These are phyloP conservation scores for Alternaria postmessia DNA, from an alignment of 2,329 filamentous ascomycete species.

Conservation along the genomic window DNA sequence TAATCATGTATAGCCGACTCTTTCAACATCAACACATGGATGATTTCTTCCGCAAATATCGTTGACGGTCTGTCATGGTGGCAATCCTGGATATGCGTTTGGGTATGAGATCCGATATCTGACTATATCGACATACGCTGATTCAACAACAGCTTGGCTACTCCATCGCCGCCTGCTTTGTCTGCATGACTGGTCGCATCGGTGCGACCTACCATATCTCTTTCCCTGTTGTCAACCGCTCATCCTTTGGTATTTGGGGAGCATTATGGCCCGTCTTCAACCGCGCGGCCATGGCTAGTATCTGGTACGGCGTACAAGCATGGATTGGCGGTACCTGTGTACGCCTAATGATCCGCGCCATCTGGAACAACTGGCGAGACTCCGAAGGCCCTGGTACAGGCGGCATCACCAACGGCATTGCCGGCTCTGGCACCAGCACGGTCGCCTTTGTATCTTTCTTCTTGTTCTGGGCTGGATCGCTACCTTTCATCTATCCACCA, in stretches of 20 bases:
- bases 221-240: conserved; percentile 80
- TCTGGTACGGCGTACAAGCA: conserved; percentile 86
- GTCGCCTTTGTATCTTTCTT: conserved; percentile 83
- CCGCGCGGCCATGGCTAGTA: conserved; percentile 83
- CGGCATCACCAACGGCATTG: conserved; percentile 72
- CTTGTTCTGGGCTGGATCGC: conserved; percentile 81
- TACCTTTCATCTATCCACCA: conserved; percentile 88
- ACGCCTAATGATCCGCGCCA: conserved; percentile 85
- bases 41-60: conserved; percentile 88
- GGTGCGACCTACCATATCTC: conserved; percentile 88
- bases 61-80: conserved; percentile 83
- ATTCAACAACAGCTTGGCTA: conserved; percentile 67
- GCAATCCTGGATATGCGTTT: conserved; percentile 81
- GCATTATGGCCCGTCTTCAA: conserved; percentile 90
- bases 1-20: conserved; percentile 50
- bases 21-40: conserved; percentile 78
- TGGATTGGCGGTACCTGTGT: conserved; percentile 86
- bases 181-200: conserved; percentile 77
- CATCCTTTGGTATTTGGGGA: conserved; percentile 89
- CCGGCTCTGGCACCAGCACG: conserved; percentile 74
- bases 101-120: conserved; percentile 53
- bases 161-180: conserved; percentile 75
- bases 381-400: conserved; percentile 28
- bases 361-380: conserved; percentile 75
- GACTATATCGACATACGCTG: background rate